Conservation (phyloP, 192 early-diverging fungal genomes). For the Backusella luteola region DNA sequence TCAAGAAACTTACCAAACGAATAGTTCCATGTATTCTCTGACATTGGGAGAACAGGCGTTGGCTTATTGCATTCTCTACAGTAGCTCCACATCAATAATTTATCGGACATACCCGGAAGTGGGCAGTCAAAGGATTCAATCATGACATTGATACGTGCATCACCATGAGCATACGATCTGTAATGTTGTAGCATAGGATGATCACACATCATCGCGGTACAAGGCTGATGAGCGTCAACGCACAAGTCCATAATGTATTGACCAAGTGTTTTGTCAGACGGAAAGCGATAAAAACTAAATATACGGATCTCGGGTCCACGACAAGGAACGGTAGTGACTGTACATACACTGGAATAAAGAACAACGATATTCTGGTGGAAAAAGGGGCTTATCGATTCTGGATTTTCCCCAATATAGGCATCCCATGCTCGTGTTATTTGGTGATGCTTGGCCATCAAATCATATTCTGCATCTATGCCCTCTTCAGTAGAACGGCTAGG, state of each 20-base stretch:
- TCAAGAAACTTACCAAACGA: constrained; percentile 99
- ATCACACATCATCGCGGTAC: constrained; percentile 70
- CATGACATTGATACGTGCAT: constrained; percentile 73
- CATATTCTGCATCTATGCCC: constrained; percentile 38
- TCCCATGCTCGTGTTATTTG: constrained; percentile 51
- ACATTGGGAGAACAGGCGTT: constrained; percentile 77
- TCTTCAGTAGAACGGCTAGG: background rate
- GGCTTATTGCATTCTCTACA: constrained; percentile 73
- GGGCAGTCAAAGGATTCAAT: constrained; percentile 60
- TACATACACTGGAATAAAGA: constrained; percentile 68
- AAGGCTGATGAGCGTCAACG: constrained; percentile 63
- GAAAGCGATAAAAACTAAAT: constrained; percentile 77
- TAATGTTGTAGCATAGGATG: constrained; percentile 79
- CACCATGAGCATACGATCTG: constrained; percentile 84
- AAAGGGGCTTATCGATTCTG: constrained; percentile 64
- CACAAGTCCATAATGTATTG: constrained; percentile 85
- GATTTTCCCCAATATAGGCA: constrained; percentile 53
- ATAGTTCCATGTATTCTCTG: constrained; percentile 87
- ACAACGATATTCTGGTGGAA: constrained; percentile 74
- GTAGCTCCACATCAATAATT: constrained; percentile 87
- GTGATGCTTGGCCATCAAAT: constrained; percentile 42
- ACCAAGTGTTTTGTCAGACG: constrained; percentile 84
- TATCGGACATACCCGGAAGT: constrained; percentile 65
- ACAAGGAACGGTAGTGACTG: constrained; percentile 61
- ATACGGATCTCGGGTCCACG: constrained; percentile 70